Evolutionary conservation across 805 yeast species (phyloP), one percentile per base, ranked within the genome.

Genomic region (Kodamaea neixiangensis): DNA sequence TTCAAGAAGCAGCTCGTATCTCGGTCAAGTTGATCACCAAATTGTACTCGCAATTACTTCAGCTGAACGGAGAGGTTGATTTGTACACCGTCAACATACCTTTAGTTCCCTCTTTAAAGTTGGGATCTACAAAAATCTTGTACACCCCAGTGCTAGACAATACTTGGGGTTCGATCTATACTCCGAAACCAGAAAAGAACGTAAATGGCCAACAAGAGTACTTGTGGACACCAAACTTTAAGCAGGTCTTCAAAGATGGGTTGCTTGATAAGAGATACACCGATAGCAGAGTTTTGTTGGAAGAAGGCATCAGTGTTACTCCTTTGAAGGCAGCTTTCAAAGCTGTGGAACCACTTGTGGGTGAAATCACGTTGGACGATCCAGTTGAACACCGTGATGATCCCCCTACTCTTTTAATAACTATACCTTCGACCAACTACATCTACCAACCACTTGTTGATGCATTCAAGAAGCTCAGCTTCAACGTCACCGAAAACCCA

Each of bases 51-150:
- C 73, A 81, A 52, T 87, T 97, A 88, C 67, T 75, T 46, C 21
- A 17, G 5, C 44, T 57, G 2, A 69, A 71, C 20, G 61, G 63
- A 2, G 68, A 64, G 1, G 82, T 81, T 1, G 97, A 93, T 57
- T 66, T 93, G 37, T 93, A 86, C 66, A 77, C 90, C n/a, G 74
- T 94, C 22, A 94, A 93, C 64, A 78, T 94, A 3, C 98, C 99
- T 3, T 72, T 94, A 41, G 69, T 73, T n/a, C 76, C 74, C 2
- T 67, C 73, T 6, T 72, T 89, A 45, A 69, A 77, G 53, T 59
- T 75, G n/a, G 77, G 79, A 3, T 54, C 70, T 13, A 87, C 96
- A 1, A 85, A 80, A 59, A 80, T 87, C 35, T 64, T 76, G 51
- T 89, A 80, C 65, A 85, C 96, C 2, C 92, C 96, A n/a, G 82